Conservation (phyloP, 164 flowering plant species). For the Macadamia tetraphylla region DNA sequence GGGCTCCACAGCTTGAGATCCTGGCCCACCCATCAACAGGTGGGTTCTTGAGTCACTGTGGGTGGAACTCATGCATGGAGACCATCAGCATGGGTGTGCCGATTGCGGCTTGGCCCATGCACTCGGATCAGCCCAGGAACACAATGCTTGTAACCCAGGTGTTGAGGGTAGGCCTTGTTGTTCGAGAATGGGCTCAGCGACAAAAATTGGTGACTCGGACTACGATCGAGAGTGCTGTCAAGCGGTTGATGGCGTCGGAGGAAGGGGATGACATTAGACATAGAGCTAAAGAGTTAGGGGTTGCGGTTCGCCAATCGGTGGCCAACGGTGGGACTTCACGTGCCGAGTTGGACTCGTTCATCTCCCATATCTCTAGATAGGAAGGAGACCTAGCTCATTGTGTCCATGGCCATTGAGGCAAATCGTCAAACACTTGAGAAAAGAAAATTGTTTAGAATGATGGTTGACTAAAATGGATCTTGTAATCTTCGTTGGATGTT, state of each 20-base stretch:
- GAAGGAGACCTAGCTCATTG: conserved; percentile 1
- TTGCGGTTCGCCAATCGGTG: conserved; percentile 19
- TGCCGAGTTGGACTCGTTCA: conserved; percentile 42
- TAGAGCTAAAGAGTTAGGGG: conserved; percentile 37
- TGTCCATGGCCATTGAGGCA: no score
- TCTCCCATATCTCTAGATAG: conserved; percentile 33
- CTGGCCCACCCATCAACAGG: conserved; percentile 39
- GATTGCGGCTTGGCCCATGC: conserved; percentile 71
- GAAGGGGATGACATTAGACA: conserved; percentile 50
- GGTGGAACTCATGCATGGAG: conserved; percentile 63
- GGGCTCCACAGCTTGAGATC: conserved; percentile 54
- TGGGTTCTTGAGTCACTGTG: conserved; percentile 59
- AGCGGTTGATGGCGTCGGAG: conserved; percentile 37
- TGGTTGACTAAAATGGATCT: no score
- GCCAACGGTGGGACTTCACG: conserved; percentile 37
- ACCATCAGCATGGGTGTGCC: conserved; percentile 50
- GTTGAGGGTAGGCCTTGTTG: conserved; percentile 39
- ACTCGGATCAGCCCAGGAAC: conserved; percentile 71
- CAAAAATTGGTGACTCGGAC: conserved; percentile 24
- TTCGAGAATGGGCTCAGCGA: conserved; percentile 35
- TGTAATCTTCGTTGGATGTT: no score
- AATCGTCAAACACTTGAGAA: no score
- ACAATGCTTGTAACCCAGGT: conserved; percentile 32
- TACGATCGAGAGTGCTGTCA: conserved; percentile 23
- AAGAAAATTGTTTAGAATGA: no score